A percentile compares a stretch with the other conserved stretches of the same genome.
These are phyloP conservation scores for Nymphaea thermarum DNA, from an alignment of 164 flowering plant genomes.

Conservation along the genomic window DNA sequence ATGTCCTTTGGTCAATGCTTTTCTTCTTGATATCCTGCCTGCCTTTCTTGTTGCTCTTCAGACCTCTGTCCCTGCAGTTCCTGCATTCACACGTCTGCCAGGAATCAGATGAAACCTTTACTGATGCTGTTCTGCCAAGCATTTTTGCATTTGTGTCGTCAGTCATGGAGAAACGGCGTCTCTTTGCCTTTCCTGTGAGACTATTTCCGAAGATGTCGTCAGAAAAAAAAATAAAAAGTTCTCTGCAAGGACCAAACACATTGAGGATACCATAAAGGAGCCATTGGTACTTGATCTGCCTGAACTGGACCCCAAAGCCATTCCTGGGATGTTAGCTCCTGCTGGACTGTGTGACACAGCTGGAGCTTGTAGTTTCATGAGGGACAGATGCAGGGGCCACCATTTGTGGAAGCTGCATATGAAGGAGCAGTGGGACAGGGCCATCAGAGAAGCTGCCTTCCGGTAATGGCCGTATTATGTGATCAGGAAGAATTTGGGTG, in stretches of 20 bases:
- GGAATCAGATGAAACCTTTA: too few relatives aligned
- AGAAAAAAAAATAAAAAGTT: conserved; percentile 13
- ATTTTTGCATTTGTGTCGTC: too few relatives aligned
- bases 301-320: conserved; percentile 65
- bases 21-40: too few relatives aligned
- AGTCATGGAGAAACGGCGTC: too few relatives aligned
- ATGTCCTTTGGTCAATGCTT: too few relatives aligned
- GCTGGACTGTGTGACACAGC: conserved; percentile 59
- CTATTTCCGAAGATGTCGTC: conserved; percentile 18
- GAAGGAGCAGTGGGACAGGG: conserved; percentile 69
- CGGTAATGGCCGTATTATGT: conserved; percentile 61
- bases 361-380: conserved; percentile 56
- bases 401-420: conserved; percentile 73
- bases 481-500: conserved; percentile 21
- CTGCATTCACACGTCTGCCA: too few relatives aligned
- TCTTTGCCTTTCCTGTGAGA: too few relatives aligned
- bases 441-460: conserved; percentile 56
- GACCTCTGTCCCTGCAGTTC: too few relatives aligned
- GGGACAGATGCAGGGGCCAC: conserved; percentile 68
- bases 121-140: too few relatives aligned
- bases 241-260: conserved; percentile 17
- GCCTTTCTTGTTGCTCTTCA: too few relatives aligned
- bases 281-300: conserved; percentile 73
- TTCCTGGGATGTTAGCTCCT: conserved; percentile 73
- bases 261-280: conserved; percentile 16